Conservation (phyloP, 2,329 filamentous ascomycete genomes). For the Cordyceps fumosorosea region DNA sequence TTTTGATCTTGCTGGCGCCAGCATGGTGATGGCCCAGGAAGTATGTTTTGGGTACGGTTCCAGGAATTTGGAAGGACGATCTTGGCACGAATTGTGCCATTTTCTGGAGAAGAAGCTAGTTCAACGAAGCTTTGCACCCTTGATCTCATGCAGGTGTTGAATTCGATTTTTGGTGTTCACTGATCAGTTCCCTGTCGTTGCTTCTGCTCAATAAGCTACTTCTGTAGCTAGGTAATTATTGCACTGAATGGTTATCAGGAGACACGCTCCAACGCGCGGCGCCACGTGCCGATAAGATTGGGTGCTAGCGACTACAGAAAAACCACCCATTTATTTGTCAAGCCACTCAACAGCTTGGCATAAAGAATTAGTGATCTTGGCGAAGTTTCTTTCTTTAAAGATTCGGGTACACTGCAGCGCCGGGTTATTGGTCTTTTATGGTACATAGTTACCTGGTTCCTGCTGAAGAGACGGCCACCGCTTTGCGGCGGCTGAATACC, state of each 20-base stretch:
- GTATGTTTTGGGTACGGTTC: slow-evolving; percentile 78
- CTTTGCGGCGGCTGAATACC: neutral
- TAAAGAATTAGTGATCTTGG: neutral
- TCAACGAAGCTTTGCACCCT: neutral
- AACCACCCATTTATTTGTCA: neutral
- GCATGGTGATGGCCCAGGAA: slow-evolving; percentile 89
- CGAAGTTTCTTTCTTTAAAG: neutral
- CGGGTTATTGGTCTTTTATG: too few relatives aligned
- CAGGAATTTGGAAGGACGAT: slow-evolving; percentile 61
- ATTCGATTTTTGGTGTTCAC: neutral
- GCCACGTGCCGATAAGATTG: slow-evolving; percentile 13
- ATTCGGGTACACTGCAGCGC: neutral
- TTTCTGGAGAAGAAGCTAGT: neutral
- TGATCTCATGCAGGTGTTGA: neutral
- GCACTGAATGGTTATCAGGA: too few relatives aligned
- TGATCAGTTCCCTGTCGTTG: neutral
- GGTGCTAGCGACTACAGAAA: neutral
- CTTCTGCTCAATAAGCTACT: neutral
- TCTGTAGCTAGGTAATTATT: too few relatives aligned
- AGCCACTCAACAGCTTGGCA: neutral
- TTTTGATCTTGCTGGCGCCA: slow-evolving; percentile 76
- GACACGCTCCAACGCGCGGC: neutral
- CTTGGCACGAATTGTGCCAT: slow-evolving; percentile 63
- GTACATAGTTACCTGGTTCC: too few relatives aligned
- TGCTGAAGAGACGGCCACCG: neutral